A percentile compares a stretch with the other conserved stretches of the same genome.
phyloP scores from a whole-genome alignment of 257 asterid species.

The Gynochthodes officinalis region DNA sequence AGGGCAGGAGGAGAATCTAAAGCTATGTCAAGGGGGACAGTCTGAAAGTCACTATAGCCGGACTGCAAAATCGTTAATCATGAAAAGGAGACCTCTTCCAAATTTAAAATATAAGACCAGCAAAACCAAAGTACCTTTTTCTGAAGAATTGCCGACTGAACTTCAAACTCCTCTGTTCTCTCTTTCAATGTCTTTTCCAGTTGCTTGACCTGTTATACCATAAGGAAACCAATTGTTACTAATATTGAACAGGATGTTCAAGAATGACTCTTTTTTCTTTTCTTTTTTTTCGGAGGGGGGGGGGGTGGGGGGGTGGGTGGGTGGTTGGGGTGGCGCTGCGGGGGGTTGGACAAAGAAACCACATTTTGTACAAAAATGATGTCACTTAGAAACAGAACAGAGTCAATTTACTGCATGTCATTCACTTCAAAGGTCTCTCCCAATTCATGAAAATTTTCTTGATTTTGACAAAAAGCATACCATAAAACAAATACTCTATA shows the following conservation, averaged over 20 bases:
- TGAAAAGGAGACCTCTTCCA: no score
- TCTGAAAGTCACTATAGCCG: no score
- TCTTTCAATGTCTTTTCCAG: constrained; percentile 64
- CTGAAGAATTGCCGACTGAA: constrained; percentile 44
- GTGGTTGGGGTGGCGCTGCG: no score
- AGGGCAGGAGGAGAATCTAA: no score
- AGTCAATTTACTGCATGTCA: neutral
- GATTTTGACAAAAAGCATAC: no score
- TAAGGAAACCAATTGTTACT: constrained; percentile 5
- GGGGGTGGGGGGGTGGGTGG: no score
- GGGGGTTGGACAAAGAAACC: neutral
- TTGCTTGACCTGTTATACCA: constrained; percentile 53
- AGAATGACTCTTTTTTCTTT: constrained; percentile 45
- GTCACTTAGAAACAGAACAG: neutral
- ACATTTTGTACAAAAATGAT: neutral
- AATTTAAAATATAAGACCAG: neutral
- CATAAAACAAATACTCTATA: neutral
- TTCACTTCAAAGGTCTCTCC: neutral
- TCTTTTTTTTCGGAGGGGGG: no score
- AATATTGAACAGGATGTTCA: neutral
- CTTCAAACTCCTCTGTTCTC: constrained; percentile 45
- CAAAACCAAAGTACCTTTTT: constrained; percentile 44
- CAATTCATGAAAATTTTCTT: neutral
- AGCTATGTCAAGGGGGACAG: no score
- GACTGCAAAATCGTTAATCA: no score